These are phyloP conservation scores for Leishmania turanica DNA, from an alignment of 208 protist species.

Conservation along the genomic window DNA sequence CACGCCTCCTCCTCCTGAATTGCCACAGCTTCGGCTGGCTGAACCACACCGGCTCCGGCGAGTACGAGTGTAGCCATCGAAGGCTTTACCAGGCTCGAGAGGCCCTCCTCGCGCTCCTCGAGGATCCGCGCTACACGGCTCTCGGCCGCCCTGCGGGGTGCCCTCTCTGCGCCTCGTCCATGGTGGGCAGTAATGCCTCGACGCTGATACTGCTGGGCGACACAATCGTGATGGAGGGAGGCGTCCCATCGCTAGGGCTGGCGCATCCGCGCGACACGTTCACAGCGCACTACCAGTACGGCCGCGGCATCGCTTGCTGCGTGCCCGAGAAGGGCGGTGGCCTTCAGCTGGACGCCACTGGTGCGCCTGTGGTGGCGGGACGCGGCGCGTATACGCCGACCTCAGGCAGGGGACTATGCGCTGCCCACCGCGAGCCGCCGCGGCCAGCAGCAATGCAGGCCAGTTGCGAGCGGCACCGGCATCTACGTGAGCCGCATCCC, in stretches of 20 bases:
- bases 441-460: constrained; percentile 13
- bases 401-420: constrained; percentile 1
- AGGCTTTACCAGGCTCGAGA: constrained; percentile 37
- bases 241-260: constrained; percentile 52
- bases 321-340: constrained; percentile 29
- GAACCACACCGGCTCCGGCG: constrained; percentile 43
- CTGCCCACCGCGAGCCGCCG: constrained; percentile 1
- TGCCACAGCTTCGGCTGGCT: constrained; percentile 71
- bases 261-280: constrained; percentile 33
- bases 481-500: neutral
- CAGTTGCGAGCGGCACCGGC: neutral
- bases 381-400: too few species aligned
- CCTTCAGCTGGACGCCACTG: neutral
- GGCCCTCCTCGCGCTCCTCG: constrained; percentile 26
- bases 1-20: constrained; percentile 60
- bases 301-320: constrained; percentile 62
- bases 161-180: constrained; percentile 19
- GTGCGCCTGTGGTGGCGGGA: constrained; percentile 1
- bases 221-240: constrained; percentile 67
- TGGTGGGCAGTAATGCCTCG: constrained; percentile 17
- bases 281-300: constrained; percentile 56
- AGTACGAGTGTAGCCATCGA: constrained; percentile 54
- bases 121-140: constrained; percentile 36
- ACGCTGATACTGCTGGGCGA: constrained; percentile 59
- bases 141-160: constrained; percentile 27